Evolutionary conservation across 768 basidiomycete genomes (phyloP), one percentile per base, ranked within the genome.

Genomic region (Phylloporus rhodoxanthus): DNA sequence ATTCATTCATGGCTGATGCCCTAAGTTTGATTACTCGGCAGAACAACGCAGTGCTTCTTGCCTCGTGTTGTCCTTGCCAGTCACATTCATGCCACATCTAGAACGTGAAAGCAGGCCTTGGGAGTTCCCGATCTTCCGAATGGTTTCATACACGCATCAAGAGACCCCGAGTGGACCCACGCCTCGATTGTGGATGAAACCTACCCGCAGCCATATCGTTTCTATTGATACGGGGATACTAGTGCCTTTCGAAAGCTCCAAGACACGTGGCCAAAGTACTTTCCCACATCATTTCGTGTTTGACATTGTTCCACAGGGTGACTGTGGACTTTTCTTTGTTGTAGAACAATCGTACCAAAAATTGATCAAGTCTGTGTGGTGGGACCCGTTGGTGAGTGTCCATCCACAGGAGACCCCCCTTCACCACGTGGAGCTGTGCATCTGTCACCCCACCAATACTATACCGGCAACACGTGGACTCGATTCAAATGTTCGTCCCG

Each of bases 51-150:
- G 53, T 65, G 63, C 63, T 53, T 43, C 54, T 51, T 37, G 59
- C 63, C 63, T 64, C 63, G 41, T 64, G 63, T 61, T 57, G 7
- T 43, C 57, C 64, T 54, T 63, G 50, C 54, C 25, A 57, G 45
- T 52, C 63, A 59, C 63, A 51, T 59, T 60, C 58, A 47, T 52
- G 40, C 52, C 48, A 46, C 39, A 53, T 64, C 63, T 53, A 59
- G 61, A 66, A 58, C 45, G 50, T 55, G 53, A 52, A 52, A 41
- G 55, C 43, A 49, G 25, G 43, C 20, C 17, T 42, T 23, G 42
- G 32, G 45, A 47, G 40, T 56, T 54, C 46, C 50, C 58, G 58
- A 60, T 60, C 62, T 46, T 51, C 60, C 52, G 54, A 58, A 45
- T 43, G 43, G 32, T 53, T 51, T 50, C 23, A 28, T 38, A 25